Evolutionary conservation across 2,329 filamentous ascomycete genomes (phyloP).

Genomic region (Periglandula ipomoeae): DNA sequence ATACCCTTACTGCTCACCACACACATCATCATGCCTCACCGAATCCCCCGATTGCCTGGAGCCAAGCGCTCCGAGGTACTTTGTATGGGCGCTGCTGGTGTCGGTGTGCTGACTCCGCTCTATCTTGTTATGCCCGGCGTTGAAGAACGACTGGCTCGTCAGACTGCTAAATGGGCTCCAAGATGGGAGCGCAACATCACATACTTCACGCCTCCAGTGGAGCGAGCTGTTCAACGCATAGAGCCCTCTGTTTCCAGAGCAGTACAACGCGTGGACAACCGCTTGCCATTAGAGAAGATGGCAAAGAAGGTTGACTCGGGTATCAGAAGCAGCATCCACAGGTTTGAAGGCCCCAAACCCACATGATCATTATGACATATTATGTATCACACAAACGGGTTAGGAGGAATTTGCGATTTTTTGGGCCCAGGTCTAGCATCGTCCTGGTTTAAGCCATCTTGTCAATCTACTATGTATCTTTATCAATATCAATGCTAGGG

Average conservation of each 20-base stretch:
- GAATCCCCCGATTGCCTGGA: slow-evolving; percentile 37
- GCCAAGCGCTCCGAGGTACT: slow-evolving; percentile 39
- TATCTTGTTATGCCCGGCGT: slow-evolving; percentile 49
- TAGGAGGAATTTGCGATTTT: no score
- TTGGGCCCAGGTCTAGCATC: no score
- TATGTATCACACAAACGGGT: no score
- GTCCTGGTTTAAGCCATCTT: no score
- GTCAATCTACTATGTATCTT: neutral
- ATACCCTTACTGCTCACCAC: no score
- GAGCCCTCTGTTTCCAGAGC: slow-evolving; percentile 37
- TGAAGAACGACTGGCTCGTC: slow-evolving; percentile 42
- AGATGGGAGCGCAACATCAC: slow-evolving; percentile 50
- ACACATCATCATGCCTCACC: slow-evolving; percentile 33
- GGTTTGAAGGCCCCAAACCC: slow-evolving; percentile 18
- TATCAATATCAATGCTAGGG: neutral
- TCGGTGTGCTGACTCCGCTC: slow-evolving; percentile 45
- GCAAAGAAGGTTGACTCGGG: slow-evolving; percentile 38
- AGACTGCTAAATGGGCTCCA: slow-evolving; percentile 49
- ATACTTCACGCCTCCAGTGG: slow-evolving; percentile 39
- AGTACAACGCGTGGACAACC: slow-evolving; percentile 35
- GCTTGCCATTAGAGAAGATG: slow-evolving; percentile 40
- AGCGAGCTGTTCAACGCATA: slow-evolving; percentile 37
- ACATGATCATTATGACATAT: neutral
- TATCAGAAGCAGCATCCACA: slow-evolving; percentile 37
- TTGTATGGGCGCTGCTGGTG: slow-evolving; percentile 44